Base-by-base conservation (phyloP, 192 early-diverging fungal genomes). In the Linnemannia zychae region DNA sequence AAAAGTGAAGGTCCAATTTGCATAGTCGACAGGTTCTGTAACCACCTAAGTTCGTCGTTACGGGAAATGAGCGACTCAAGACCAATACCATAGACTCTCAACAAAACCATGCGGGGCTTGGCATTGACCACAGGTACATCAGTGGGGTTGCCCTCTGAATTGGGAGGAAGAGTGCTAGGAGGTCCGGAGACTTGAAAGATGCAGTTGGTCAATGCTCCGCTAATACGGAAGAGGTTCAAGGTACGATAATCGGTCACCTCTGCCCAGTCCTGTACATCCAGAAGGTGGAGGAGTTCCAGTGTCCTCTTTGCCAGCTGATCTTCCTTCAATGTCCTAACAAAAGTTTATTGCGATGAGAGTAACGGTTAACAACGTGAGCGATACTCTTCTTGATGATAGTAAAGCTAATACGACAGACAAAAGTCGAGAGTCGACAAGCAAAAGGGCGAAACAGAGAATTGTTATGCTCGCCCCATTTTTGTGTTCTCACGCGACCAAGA, bases 71-170 rank as follows among this genome's bases (percentile, higher is more conserved):
- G 88, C 69, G 95, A 86, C 28, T 96, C 97, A 40, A 93, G 94
- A 7, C 95, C 97, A 4, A 92, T 74, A 2, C 97, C 97, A 78
- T 98, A 98, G 1, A 98, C 89, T 33, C 97, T 91, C 50, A 96
- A 75, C 37, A 97, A 87, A 7, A 90, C 79, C 77, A 91, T 93
- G 2, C 75, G 69, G 4, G 78, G 72, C 28, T 74, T 78, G n/a
- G 16, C 44, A 20, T 37, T 31, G 28, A 31, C 3, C 24, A 63
- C 22, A 15, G 57, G 28, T 15, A 31, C 57, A 28, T 63, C 57
- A 3, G 57, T 63, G 57, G 57, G 57, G 2, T 63, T 63, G 57
- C 34, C 28, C 57, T 15, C 2, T 71, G 34, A 34, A 52, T 69
- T 17, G 67, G 28, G 24, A 12, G 57, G 28, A 28, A 63, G 24